Base-by-base conservation (phyloP, 2,329 filamentous ascomycete genomes). In the Botrytis squamosa region DNA sequence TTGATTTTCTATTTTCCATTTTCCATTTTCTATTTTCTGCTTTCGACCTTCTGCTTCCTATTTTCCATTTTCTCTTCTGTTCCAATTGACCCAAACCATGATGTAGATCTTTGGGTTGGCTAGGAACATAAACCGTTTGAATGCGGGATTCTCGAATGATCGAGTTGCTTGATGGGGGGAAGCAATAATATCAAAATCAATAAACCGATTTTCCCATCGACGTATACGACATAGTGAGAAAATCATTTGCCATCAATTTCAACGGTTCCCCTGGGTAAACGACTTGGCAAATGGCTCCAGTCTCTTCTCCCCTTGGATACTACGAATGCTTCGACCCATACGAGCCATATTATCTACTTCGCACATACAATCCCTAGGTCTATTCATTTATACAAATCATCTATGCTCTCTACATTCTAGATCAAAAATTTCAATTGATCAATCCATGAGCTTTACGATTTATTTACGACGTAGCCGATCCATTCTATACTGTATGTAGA, bases 101-200 rank as follows among this genome's bases (percentile, higher is more conserved):
- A 29, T n/a, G 65, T 25, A 40, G 65, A 55, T 65, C 42, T 66
- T 33, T 25, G 20, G n/a, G 16, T 33, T 62, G 44, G 29, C 20
- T 16, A 25, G 25, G 6, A 1, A 52, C 20, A 38, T 20, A 40
- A 55, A 67, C 65, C 65, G 65, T 55, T 67, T 55, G 46, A 40
- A 67, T 55, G 65, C 46, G 36, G 36, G 33, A 67, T 40, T 52
- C 33, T 38, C 40, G 44, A 52, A 40, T 7, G 22, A 55, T 44
- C 40, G 18, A 55, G 25, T 55, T n/a, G 33, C 33, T 52, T 20
- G 22, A 67, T n/a, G 20, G 64, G 33, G 25, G 65, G 18, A 46
- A 40, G 29, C n/a, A 40, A 67, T 55, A 55, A 67, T 67, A 29
- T 55, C 8, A 67, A 67, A 67, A 55, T 67, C 65, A 55, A 67